Percentiles rank a stretch among this genome's conserved stretches.
Conservation (phyloP, 768 basidiomycete species). For the Lanmaoa rubissima region DNA sequence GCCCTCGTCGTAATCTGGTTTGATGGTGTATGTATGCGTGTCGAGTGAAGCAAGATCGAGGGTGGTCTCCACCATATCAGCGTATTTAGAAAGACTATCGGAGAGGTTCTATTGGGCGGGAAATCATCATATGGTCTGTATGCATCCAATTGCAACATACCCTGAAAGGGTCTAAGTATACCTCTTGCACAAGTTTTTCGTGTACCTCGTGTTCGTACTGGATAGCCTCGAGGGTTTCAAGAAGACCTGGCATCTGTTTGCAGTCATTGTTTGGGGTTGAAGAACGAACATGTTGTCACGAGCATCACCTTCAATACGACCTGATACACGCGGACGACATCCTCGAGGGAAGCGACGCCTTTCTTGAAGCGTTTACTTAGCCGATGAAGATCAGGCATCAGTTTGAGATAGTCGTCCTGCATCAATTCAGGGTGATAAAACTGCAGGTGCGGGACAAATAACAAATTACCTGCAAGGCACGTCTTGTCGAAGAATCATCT, state of each 20-base stretch:
- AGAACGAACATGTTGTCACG: not conserved
- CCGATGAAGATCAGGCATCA: constrained; percentile 92
- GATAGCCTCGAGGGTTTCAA: constrained; percentile 57
- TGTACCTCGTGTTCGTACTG: constrained; percentile 46
- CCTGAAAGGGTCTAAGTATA: constrained; percentile 60
- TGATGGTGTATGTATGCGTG: constrained; percentile 86
- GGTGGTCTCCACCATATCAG: constrained; percentile 94
- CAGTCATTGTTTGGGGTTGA: not conserved
- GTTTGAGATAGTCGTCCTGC: constrained; percentile 83
- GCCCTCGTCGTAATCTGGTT: constrained; percentile 82
- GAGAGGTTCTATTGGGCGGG: constrained; percentile 52
- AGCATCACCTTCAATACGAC: constrained; percentile 72
- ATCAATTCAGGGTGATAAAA: not conserved
- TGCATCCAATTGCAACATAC: constrained; percentile 35
- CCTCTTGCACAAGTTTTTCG: constrained; percentile 59
- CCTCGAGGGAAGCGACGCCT: constrained; percentile 79
- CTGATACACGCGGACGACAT: constrained; percentile 95
- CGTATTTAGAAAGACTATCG: constrained; percentile 68
- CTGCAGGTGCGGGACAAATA: too few species aligned
- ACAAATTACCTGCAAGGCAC: constrained; percentile 61
- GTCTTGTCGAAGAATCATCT: constrained; percentile 70
- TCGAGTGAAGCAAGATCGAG: constrained; percentile 87
- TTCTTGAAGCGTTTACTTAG: constrained; percentile 91
- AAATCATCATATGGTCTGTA: not conserved
- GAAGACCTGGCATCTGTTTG: constrained; percentile 71